A percentile compares a stretch with the other conserved stretches of the same genome.
Conservation (phyloP, 129 eudicot genomes). For the Pittosporum tobira region DNA sequence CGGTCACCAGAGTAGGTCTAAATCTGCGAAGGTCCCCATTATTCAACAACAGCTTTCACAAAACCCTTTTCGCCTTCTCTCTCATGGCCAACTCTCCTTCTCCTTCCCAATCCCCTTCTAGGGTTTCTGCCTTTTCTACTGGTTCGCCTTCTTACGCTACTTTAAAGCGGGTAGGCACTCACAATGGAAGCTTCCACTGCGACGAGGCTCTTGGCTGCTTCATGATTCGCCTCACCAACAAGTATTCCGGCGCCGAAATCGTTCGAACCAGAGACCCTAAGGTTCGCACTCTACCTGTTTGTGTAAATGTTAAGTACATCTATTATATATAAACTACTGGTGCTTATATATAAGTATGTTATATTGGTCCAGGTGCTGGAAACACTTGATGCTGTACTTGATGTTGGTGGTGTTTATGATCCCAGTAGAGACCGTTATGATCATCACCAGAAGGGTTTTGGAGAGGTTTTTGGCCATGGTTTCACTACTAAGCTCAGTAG, state of each 20-base stretch:
- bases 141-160: conserved; percentile 14
- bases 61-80: conserved; percentile 13
- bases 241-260: conserved; percentile 48
- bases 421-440: conserved; percentile 61
- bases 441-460: conserved; percentile 92
- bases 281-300: conserved; percentile 21
- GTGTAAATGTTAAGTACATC: not conserved
- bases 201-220: conserved; percentile 98
- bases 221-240: conserved; percentile 60
- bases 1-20: conserved; percentile 13
- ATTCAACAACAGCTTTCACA: not conserved
- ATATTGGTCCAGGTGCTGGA: conserved; percentile 52
- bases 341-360: conserved; percentile 17
- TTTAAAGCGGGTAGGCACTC: conserved; percentile 74
- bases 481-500: conserved; percentile 81
- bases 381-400: conserved; percentile 79
- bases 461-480: conserved; percentile 75
- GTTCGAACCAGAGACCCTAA: conserved; percentile 71
- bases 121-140: conserved; percentile 24
- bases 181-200: conserved; percentile 95
- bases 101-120: conserved; percentile 13
- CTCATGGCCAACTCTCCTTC: conserved; percentile 17
- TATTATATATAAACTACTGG: not conserved
- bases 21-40: conserved; percentile 1
- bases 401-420: conserved; percentile 91